Evolutionary conservation across 106 monocot species (phyloP).

Genomic region (Chionographis japonica): DNA sequence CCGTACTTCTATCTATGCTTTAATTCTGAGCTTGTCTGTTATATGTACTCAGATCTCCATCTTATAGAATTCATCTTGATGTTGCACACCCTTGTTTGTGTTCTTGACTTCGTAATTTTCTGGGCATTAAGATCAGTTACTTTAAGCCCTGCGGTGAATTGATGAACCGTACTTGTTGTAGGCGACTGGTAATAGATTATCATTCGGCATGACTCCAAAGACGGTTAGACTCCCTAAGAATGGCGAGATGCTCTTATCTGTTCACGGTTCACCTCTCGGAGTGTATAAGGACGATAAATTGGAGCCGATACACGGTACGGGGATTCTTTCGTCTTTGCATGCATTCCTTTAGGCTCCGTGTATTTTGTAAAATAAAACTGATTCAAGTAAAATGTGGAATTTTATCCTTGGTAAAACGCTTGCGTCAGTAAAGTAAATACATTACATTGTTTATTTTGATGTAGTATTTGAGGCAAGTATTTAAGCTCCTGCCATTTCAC

Average conservation of each 20-base stretch:
- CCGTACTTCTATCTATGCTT: not conserved
- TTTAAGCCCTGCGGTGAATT: not conserved
- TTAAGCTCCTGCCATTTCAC: no score
- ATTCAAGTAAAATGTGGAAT: no score
- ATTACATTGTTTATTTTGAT: no score
- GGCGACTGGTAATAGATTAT: constrained; percentile 45
- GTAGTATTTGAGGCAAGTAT: no score
- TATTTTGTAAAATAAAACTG: no score
- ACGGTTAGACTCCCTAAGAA: constrained; percentile 65
- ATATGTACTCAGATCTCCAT: not conserved
- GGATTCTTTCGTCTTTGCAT: not conserved
- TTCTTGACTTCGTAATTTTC: not conserved
- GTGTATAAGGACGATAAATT: constrained; percentile 75
- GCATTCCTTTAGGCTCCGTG: no score
- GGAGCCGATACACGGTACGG: constrained; percentile 69
- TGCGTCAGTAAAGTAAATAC: no score
- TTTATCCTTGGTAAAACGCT: no score
- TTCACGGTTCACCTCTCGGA: constrained; percentile 85
- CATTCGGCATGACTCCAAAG: constrained; percentile 73
- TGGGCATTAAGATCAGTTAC: not conserved
- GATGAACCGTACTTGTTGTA: constrained; percentile 6
- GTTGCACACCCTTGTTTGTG: no score
- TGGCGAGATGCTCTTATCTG: constrained; percentile 82
- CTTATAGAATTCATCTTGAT: no score
- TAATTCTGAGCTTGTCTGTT: no score